Conservation (phyloP, 2,329 filamentous ascomycete species). For the Zymoseptoria crescenta region DNA sequence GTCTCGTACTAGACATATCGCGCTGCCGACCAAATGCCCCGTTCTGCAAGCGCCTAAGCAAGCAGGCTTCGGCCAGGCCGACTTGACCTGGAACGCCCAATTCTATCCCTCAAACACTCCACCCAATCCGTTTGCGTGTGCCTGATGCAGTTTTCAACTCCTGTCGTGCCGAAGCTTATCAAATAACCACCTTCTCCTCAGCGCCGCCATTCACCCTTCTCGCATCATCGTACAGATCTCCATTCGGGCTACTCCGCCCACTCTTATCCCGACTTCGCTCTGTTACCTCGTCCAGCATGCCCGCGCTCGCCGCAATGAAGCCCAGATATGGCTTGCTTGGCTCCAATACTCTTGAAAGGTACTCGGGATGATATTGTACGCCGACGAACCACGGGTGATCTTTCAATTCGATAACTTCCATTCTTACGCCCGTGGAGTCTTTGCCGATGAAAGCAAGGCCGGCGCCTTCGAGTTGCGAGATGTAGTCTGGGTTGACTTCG, state of each 20-base stretch:
- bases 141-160: too few species aligned
- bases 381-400: slow-evolving; percentile 80
- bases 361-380: slow-evolving; percentile 87
- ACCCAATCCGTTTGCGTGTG: not conserved
- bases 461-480: slow-evolving; percentile 58
- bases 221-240: slow-evolving; percentile 6
- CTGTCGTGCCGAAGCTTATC: too few species aligned
- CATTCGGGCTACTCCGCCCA: slow-evolving; percentile 11
- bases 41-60: not conserved
- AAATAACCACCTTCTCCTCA: not conserved
- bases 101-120: not conserved
- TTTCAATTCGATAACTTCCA: slow-evolving; percentile 76
- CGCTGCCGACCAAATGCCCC: not conserved
- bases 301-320: slow-evolving; percentile 71
- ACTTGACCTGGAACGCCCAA: not conserved
- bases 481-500: slow-evolving; percentile 76
- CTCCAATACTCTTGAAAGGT: slow-evolving; percentile 64
- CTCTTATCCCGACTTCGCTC: slow-evolving; percentile 13
- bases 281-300: slow-evolving; percentile 50
- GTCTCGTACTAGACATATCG: not conserved
- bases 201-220: not conserved
- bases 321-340: slow-evolving; percentile 73
- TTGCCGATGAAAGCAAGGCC: slow-evolving; percentile 73
- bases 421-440: slow-evolving; percentile 67
- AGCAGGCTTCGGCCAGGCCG: not conserved